Base-by-base conservation (phyloP, 2,329 filamentous ascomycete genomes). In the Nakataea oryzae region DNA sequence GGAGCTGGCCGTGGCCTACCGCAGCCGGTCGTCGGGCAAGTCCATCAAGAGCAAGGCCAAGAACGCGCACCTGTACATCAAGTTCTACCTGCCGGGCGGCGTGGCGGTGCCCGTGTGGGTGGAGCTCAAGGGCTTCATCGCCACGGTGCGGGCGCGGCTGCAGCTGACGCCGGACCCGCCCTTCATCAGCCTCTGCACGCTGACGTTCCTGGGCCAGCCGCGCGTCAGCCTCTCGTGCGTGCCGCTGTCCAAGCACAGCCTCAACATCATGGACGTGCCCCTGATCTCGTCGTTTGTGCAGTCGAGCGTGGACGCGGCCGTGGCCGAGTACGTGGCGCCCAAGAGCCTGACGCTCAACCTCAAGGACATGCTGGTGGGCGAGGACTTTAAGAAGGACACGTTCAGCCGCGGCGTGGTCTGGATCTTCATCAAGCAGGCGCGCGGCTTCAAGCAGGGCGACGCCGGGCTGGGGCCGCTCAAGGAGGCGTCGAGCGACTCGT, bases 321-420 rank as follows among this genome's bases (percentile, higher is more conserved):
- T 90, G 69, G 86, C 87, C 0, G 84, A 90, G 69, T 91, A 91
- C 65, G 89, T 91, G 1, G 88, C 89, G 0, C 89, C 89, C 0
- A 90, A 90, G 74, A 89, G 86, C 62, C 74, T 91, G 61, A 90
- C 88, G 0, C 76, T 91, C 7, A 86, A 91, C 69, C 75, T 92
- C 41, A 89, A 90, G 70, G 87, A 90, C 64, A 91, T 91, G 86
- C 80, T 92, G 14, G 81, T 89, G 9, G 89, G 89, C 4, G 88
- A 90, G 63, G 88, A 91, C 67, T 91, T 88, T 76, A 91, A 91
- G 72, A 90, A 90, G 70, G 87, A 91, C 65, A 90, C 88, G 0
- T 74, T 75, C 32, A 79, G 84, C 2, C 79, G 83, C 34, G 88
- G 89, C 24, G 80, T 90, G 1, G 70, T 92, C 1, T 79, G 88